phyloP scores from a whole-genome alignment of 768 basidiomycete genomes.

The Leccinum broughii region DNA sequence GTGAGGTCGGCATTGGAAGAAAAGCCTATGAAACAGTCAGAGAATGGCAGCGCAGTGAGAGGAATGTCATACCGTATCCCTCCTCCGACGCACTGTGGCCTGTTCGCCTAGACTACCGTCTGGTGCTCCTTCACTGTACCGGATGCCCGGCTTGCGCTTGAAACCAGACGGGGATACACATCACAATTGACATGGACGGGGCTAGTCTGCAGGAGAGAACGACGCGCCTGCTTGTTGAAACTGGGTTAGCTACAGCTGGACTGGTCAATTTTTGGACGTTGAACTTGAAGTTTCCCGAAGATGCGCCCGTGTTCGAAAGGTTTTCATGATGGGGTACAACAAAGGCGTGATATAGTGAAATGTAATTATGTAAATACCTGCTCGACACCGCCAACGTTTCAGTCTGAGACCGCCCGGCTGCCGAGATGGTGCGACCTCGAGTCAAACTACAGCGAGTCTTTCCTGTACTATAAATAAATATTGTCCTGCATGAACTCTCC shows the following conservation, averaged over 20 bases:
- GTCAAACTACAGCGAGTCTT: too few relatives aligned
- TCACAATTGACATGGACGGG: neutral
- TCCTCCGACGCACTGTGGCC: conserved; percentile 24
- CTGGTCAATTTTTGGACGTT: too few relatives aligned
- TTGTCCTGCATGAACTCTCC: too few relatives aligned
- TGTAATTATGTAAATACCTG: too few relatives aligned
- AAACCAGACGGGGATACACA: conserved; percentile 23
- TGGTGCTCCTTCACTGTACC: conserved; percentile 10
- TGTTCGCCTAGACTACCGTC: conserved; percentile 18
- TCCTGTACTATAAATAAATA: too few relatives aligned
- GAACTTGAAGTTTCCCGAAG: neutral
- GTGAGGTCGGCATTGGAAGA: conserved; percentile 38
- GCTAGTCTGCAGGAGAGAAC: neutral
- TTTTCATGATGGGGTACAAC: conserved; percentile 8
- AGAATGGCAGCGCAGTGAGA: neutral
- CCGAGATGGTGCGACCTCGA: too few relatives aligned
- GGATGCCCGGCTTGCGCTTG: conserved; percentile 21
- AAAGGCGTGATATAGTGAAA: too few relatives aligned
- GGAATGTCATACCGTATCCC: conserved; percentile 20
- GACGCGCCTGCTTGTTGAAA: conserved; percentile 8
- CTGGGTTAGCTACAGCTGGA: too few relatives aligned
- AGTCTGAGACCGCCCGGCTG: too few relatives aligned
- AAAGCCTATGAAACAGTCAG: conserved; percentile 39
- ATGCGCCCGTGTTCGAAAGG: conserved; percentile 5
- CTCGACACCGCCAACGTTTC: too few relatives aligned